Evolutionary conservation across 805 yeast genomes (phyloP), one percentile per base, ranked within the genome.

Genomic region (Cyberlindnera subsufficiens): DNA sequence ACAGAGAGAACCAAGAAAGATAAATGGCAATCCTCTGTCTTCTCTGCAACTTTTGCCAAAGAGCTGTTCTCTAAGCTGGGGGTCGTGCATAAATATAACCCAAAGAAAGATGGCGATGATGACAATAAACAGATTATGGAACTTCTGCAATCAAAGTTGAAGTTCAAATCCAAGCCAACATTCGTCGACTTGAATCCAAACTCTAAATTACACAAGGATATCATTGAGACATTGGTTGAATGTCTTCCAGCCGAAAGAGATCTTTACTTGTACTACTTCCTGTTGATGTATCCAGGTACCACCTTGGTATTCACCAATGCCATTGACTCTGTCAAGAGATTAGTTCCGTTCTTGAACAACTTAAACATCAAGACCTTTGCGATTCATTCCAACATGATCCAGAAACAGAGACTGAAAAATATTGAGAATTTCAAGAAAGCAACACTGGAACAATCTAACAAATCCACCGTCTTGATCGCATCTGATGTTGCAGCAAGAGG

Each of bases 401-500:
- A 93, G 61, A 91, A 90, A 57, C 96, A 88, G 60, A 78, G 99
- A 58, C 67, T 93, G 53, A 75, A 90, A 52, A 78, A 91, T 3
- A 67, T 93, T 54, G 99, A 93, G 65, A 75, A 82, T 47, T 91
- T 89, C 69, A 77, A 74, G 50, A 73, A 68, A 37, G 72, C 79
- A 16, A 49, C 50, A 16, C 65, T 66, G 39, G 57, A 57, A 18
- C 63, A 66, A 6, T 65, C 70, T 38, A 74, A 75, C 18, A 72
- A 65, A 39, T 67, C 79, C 3, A 71, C 86, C 0, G 90, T 90
- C 3, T 69, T 93, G 42, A 76, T 93, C 41, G 96, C 97, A 1
- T 88, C 98, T 4, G 99, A 93, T 65, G 98, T 93, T 37, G 99
- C 99, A 2, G 99, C 99, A 4, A 78, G 99, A 71, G 99, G 99